A percentile compares a stretch with the other conserved stretches of the same genome.
Conservation (phyloP, 2,329 filamentous ascomycete genomes). For the Didymellaceae sp. region DNA sequence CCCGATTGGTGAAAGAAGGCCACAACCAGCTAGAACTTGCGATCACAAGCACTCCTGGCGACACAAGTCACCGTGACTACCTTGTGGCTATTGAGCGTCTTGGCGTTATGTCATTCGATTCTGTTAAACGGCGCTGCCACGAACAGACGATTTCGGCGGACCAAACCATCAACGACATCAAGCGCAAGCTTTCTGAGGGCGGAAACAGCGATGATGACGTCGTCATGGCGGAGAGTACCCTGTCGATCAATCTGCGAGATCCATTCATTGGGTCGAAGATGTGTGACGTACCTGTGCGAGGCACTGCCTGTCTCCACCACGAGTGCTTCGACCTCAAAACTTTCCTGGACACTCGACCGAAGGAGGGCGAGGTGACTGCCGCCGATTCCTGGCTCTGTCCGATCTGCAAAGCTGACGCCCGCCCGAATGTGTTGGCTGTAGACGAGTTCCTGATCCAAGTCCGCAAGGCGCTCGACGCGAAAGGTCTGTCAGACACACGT, state of each 20-base stretch:
- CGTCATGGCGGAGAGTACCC: constrained; percentile 47
- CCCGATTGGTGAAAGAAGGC: constrained; percentile 63
- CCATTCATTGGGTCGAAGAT: constrained; percentile 57
- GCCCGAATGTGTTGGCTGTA: constrained; percentile 72
- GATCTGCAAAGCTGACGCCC: constrained; percentile 77
- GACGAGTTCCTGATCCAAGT: constrained; percentile 77
- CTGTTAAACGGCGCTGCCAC: constrained; percentile 42
- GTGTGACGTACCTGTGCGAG: constrained; percentile 75
- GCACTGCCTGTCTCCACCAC: constrained; percentile 72
- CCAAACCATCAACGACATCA: constrained; percentile 65
- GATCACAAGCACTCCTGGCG: constrained; percentile 34
- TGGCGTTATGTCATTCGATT: constrained; percentile 56
- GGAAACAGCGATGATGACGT: constrained; percentile 63
- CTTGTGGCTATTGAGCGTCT: constrained; percentile 75
- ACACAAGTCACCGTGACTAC: constrained; percentile 55
- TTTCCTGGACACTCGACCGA: constrained; percentile 64
- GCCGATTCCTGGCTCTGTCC: constrained; percentile 86
- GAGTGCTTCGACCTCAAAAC: constrained; percentile 91
- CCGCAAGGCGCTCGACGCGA: constrained; percentile 59
- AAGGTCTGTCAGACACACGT: constrained; percentile 59
- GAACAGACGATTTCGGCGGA: constrained; percentile 50
- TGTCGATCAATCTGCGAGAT: constrained; percentile 56
- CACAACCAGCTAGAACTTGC: constrained; percentile 66
- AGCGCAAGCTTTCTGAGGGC: constrained; percentile 52
- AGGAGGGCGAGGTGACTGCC: constrained; percentile 41